These are phyloP conservation scores for Neltuma alba DNA, from an alignment of 306 rosid genomes.

Conservation along the genomic window DNA sequence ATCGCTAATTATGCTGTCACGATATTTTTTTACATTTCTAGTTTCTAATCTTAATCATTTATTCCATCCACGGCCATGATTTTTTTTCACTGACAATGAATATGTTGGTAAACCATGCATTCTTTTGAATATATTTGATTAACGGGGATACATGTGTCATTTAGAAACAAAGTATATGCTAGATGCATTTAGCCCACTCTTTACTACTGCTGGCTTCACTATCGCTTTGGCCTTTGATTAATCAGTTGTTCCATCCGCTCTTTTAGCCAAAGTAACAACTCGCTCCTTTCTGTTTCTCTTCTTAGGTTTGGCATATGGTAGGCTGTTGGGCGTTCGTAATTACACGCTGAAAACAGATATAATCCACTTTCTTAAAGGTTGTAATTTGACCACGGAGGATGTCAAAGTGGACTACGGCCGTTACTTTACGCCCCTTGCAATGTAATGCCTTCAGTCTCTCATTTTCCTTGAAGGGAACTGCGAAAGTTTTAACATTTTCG, in stretches of 20 bases:
- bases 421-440: constrained; percentile 42
- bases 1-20: background rate
- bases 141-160: constrained; percentile 12
- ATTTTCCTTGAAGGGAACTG: constrained; percentile 4
- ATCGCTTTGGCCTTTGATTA: constrained; percentile 16
- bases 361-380: constrained; percentile 66
- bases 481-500: constrained; percentile 17
- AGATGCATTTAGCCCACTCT: background rate
- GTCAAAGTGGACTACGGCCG: constrained; percentile 68
- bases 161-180: constrained; percentile 22
- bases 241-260: background rate
- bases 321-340: constrained; percentile 43
- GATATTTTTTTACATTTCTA: background rate
- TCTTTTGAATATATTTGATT: background rate
- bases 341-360: constrained; percentile 73
- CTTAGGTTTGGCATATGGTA: constrained; percentile 61
- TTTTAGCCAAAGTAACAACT: constrained; percentile 5
- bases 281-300: constrained; percentile 19
- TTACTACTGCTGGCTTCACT: background rate
- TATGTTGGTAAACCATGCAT: background rate
- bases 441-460: constrained; percentile 53
- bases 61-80: background rate
- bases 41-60: background rate
- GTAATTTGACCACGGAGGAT: constrained; percentile 69
- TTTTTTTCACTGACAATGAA: background rate